Evolutionary conservation across 163 green algal genomes (phyloP), one percentile per base, ranked within the genome.

Genomic region (Scenedesmus sp.): DNA sequence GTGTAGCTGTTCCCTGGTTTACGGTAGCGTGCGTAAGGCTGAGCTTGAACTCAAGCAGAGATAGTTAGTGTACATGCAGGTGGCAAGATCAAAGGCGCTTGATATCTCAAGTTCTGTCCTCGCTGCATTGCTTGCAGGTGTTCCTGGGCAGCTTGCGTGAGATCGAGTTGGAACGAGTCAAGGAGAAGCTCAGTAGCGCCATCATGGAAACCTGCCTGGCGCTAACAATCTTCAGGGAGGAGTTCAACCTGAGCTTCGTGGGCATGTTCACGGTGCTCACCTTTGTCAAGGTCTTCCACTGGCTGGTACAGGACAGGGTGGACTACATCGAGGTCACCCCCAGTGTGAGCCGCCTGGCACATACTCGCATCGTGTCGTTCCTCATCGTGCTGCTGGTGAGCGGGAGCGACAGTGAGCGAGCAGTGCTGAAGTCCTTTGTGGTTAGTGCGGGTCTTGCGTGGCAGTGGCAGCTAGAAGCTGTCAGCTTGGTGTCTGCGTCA

Each of bases 281-380:
- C 26, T 99, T 99, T 86, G 89, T 99, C 72, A 99, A 99, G 93
- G 94, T 97, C 26, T 97, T 99, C 90, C 98, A 99, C 94, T 99
- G 98, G 98, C 94, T 99, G 72, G 95, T 98, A 18, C 93, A 94
- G 82, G 97, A 99, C 88, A 91, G 98, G 4, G 97, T 99, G 43
- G 98, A 99, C 91, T 99, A 99, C 82, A 96, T 99, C 9, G 98
- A 99, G 87, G 98, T 97, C 16, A 98, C 97, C 3, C 97, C 98
- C 13, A 95, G 93, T 43, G 95, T 98, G 5, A 96, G 95, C 0
- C 46, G 91, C 2, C 82, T 97, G 43, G 94, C 97, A 26, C 97
- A 99, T 88, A 4, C 97, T 1, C 93, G 97, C 46, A 97, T 99
- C 33, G 90, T 96, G 3, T 85, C 92, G 6, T 98, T 99, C 90